Percentiles rank a stretch among this genome's conserved stretches.
phyloP scores from a whole-genome alignment of 306 rosid genomes.

The Arachis hypogaea region DNA sequence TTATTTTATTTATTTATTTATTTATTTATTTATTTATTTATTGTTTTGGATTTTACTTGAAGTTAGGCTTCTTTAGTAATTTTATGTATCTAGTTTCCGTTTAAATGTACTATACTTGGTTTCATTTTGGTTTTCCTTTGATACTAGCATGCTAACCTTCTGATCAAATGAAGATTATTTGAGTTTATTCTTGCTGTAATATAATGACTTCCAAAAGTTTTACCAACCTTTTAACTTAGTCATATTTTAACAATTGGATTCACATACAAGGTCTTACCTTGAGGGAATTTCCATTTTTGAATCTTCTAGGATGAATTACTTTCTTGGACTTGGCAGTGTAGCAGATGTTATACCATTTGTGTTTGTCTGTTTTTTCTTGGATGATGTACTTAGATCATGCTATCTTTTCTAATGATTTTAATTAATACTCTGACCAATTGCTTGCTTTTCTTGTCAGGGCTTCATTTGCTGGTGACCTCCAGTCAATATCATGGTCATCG shows the following conservation, averaged over 20 bases:
- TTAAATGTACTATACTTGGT: background rate
- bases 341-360: conserved; percentile 20
- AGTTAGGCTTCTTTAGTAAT: conserved; percentile 4
- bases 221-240: conserved; percentile 18
- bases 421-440: conserved; percentile 23
- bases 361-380: conserved; percentile 13
- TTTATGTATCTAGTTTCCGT: conserved; percentile 24
- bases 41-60: conserved; percentile 1
- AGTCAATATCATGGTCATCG: conserved; percentile 77
- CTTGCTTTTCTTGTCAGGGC: conserved; percentile 56
- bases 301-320: conserved; percentile 19
- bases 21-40: background rate
- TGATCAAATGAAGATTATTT: conserved; percentile 16
- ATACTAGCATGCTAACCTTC: conserved; percentile 3
- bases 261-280: conserved; percentile 7
- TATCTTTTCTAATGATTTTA: conserved; percentile 9
- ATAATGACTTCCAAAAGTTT: background rate
- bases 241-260: conserved; percentile 24
- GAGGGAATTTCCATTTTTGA: conserved; percentile 3
- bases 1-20: background rate
- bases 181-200: background rate
- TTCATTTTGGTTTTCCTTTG: background rate
- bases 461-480: conserved; percentile 81
- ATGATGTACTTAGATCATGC: conserved; percentile 8
- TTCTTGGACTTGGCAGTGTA: conserved; percentile 24